Conservation (phyloP, 768 basidiomycete species). For the Boletus huronensis region DNA sequence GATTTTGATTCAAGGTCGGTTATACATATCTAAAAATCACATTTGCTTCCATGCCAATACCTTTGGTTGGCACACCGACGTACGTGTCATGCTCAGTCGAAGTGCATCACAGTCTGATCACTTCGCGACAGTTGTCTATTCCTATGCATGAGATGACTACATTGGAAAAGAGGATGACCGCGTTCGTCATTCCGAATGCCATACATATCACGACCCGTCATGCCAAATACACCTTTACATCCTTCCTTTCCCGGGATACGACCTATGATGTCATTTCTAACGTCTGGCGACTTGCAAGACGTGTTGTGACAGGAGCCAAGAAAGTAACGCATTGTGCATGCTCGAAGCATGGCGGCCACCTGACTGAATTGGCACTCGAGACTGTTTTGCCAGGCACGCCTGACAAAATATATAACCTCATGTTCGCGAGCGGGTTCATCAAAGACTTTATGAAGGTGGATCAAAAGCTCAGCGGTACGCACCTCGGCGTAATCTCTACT, state of each 20-base stretch:
- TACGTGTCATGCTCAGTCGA: slow-evolving; percentile 39
- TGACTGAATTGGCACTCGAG: slow-evolving; percentile 71
- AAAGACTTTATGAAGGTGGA: slow-evolving; percentile 90
- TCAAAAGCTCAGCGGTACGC: slow-evolving; percentile 83
- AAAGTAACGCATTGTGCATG: slow-evolving; percentile 76
- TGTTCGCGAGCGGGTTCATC: slow-evolving; percentile 94
- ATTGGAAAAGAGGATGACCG: slow-evolving; percentile 97
- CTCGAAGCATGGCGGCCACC: slow-evolving; percentile 66
- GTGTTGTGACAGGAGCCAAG: slow-evolving; percentile 19
- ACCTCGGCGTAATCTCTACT: too few species aligned
- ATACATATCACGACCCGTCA: slow-evolving; percentile 84
- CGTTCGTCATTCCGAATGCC: slow-evolving; percentile 95
- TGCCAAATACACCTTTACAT: slow-evolving; percentile 90
- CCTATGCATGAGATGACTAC: slow-evolving; percentile 83
- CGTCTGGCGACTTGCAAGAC: slow-evolving; percentile 90
- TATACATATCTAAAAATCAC: slow-evolving; percentile 98
- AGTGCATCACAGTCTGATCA: slow-evolving; percentile 7
- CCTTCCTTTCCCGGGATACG: slow-evolving; percentile 93
- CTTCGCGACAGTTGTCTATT: slow-evolving; percentile 64
- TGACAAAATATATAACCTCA: slow-evolving; percentile 92
- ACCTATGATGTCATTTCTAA: slow-evolving; percentile 95
- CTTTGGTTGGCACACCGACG: slow-evolving; percentile 97
- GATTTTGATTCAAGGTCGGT: slow-evolving; percentile 91
- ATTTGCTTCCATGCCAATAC: slow-evolving; percentile 99
- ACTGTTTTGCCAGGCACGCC: slow-evolving; percentile 83